Conservation (phyloP, 768 basidiomycete species). For the Kwoniella bestiolae region DNA sequence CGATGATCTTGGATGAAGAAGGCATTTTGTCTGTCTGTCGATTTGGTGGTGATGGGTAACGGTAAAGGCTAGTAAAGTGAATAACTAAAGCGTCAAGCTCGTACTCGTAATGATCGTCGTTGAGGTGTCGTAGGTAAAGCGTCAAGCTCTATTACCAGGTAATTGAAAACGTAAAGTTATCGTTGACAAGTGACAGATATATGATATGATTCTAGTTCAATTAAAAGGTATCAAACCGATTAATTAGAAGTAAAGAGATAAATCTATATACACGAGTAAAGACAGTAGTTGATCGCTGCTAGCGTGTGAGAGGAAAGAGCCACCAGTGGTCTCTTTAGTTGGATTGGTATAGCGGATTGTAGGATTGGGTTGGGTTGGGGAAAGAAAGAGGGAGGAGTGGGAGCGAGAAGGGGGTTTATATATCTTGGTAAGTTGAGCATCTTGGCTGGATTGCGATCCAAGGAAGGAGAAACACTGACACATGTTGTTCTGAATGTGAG, state of each 20-base stretch:
- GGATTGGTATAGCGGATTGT: constrained; percentile 17
- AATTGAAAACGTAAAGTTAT: neutral
- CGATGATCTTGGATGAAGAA: constrained; percentile 21
- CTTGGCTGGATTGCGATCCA: no score
- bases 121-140: neutral
- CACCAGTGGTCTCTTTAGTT: constrained; percentile 10
- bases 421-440: no score
- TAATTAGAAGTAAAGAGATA: constrained; percentile 1
- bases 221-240: constrained; percentile 12
- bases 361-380: constrained; percentile 23
- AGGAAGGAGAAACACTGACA: neutral
- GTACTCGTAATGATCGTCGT: neutral
- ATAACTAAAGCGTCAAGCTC: constrained; percentile 15
- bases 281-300: constrained; percentile 29
- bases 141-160: neutral
- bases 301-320: constrained; percentile 20
- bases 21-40: constrained; percentile 23
- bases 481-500: neutral
- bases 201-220: neutral
- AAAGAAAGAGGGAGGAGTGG: neutral
- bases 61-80: constrained; percentile 10
- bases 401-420: constrained; percentile 6
- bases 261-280: constrained; percentile 17
- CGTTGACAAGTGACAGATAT: neutral
- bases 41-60: neutral